These are phyloP conservation scores for Crithidia brevicula DNA, from an alignment of 208 protist species.

Conservation along the genomic window DNA sequence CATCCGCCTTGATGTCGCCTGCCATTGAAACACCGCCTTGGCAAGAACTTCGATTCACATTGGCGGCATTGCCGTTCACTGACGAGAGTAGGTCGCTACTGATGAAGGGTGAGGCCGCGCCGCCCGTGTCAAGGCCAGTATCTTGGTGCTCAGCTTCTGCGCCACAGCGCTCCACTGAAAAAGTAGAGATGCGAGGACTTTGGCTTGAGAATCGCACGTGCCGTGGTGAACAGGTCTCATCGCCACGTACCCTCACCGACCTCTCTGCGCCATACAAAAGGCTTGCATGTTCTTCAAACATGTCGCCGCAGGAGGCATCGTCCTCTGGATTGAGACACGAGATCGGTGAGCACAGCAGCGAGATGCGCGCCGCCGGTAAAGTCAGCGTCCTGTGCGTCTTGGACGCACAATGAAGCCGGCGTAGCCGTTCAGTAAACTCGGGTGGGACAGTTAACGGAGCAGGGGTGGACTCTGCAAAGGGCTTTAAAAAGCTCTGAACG, in stretches of 20 bases:
- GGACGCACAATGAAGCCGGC: not conserved
- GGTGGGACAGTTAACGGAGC: no score
- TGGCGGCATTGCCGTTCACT: no score
- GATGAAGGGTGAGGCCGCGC: not conserved
- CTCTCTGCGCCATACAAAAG: not conserved
- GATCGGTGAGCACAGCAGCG: not conserved
- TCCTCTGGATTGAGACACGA: not conserved
- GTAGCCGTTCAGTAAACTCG: conserved; percentile 8
- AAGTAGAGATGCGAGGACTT: conserved; percentile 51
- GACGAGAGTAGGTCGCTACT: no score
- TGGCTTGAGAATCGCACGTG: conserved; percentile 69
- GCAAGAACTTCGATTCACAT: no score
- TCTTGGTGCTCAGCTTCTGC: not conserved
- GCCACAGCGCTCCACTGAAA: conserved; percentile 44
- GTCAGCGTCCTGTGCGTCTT: not conserved
- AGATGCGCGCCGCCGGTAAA: not conserved
- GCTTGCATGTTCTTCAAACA: not conserved
- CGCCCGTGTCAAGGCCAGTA: not conserved
- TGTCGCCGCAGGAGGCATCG: not conserved
- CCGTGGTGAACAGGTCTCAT: not conserved
- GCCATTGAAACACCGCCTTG: no score
- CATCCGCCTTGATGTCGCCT: no score
- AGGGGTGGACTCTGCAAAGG: no score
- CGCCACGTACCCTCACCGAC: not conserved
- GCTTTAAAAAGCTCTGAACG: no score